Percentiles rank a stretch among this genome's conserved stretches.
These are phyloP conservation scores for Prinsepia uniflora DNA, from an alignment of 306 rosid species.

Conservation along the genomic window DNA sequence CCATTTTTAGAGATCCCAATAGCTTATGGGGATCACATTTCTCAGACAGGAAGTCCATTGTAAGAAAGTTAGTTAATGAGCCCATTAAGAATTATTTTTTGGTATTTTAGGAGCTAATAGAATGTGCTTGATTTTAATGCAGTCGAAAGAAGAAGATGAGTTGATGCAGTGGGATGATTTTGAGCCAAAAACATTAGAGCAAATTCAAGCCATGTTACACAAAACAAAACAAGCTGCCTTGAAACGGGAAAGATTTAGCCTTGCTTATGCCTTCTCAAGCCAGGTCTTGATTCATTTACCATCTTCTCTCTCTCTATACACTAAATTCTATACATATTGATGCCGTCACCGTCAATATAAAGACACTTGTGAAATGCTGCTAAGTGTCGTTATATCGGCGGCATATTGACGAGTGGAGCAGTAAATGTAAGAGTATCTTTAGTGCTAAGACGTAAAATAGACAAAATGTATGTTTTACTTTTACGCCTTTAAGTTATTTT, in stretches of 20 bases:
- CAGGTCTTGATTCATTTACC: constrained; percentile 29
- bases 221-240: constrained; percentile 33
- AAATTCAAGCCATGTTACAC: constrained; percentile 32
- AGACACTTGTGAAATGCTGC: too few species aligned
- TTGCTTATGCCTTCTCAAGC: constrained; percentile 45
- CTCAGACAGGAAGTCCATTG: constrained; percentile 24
- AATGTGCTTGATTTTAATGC: neutral
- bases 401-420: too few species aligned
- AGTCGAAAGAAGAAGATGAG: constrained; percentile 48
- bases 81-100: neutral
- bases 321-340: too few species aligned
- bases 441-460: too few species aligned
- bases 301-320: neutral
- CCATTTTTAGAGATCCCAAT: constrained; percentile 26
- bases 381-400: too few species aligned
- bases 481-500: too few species aligned
- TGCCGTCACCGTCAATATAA: too few species aligned
- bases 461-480: too few species aligned
- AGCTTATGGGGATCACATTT: constrained; percentile 23
- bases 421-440: too few species aligned
- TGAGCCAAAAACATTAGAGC: constrained; percentile 21
- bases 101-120: neutral
- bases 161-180: constrained; percentile 31
- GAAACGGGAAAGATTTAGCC: constrained; percentile 33
- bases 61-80: constrained; percentile 8